Evolutionary conservation across 495 filamentous ascomycete genomes (phyloP).

Genomic region (Penicillium parvum): DNA sequence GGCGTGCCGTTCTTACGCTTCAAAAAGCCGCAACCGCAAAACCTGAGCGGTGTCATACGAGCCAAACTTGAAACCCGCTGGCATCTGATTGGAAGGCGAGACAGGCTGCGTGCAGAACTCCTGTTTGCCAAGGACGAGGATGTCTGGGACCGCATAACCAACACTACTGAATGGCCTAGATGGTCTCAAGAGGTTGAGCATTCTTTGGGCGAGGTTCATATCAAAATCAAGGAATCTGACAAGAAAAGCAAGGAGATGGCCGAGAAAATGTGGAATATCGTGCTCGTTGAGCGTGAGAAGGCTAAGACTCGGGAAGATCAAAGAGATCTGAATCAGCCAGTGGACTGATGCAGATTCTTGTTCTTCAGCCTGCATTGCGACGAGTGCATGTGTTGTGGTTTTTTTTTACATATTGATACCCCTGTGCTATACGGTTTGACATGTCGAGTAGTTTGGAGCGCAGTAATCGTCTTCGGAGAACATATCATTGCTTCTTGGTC

Average conservation of each 20-base stretch:
- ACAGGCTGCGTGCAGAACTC: slow-evolving; percentile 30
- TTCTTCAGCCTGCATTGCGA: neutral
- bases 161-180: slow-evolving; percentile 9
- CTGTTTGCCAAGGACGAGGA: slow-evolving; percentile 54
- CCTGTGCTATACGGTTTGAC: neutral
- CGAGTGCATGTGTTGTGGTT: too few species aligned
- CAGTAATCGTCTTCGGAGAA: too few species aligned
- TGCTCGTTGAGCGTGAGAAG: slow-evolving; percentile 38
- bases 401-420: slow-evolving; percentile 5
- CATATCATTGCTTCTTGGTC: too few species aligned
- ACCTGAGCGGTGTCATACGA: slow-evolving; percentile 53
- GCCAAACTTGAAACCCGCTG: slow-evolving; percentile 46
- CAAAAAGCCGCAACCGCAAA: slow-evolving; percentile 61
- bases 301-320: slow-evolving; percentile 28
- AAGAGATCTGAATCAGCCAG: slow-evolving; percentile 8
- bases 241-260: slow-evolving; percentile 27
- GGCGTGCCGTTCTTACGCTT: slow-evolving; percentile 67
- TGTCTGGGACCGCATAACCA: slow-evolving; percentile 47
- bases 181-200: slow-evolving; percentile 23
- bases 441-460: too few species aligned
- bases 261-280: slow-evolving; percentile 39
- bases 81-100: slow-evolving; percentile 25
- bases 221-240: slow-evolving; percentile 23
- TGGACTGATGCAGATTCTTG: neutral
- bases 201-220: slow-evolving; percentile 16